Conservation (phyloP, 305 asterid species). For the Fraxinus angustifolia region DNA sequence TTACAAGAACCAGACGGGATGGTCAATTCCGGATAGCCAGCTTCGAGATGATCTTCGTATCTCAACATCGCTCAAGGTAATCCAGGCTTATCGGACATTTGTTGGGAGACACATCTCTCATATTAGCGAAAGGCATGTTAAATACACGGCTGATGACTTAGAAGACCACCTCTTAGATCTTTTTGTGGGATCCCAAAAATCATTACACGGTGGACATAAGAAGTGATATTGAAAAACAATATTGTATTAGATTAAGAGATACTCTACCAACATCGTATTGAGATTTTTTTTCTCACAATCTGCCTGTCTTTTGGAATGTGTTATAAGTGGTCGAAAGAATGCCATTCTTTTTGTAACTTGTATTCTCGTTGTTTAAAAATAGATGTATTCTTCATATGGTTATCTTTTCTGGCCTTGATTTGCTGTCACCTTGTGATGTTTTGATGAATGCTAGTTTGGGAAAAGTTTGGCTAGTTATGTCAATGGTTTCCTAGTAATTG, state of each 20-base stretch:
- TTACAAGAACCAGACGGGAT: constrained; percentile 86
- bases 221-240: constrained; percentile 28
- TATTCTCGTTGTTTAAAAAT: not conserved
- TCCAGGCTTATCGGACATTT: constrained; percentile 80
- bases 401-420: not conserved
- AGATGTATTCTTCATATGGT: not conserved
- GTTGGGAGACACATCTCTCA: constrained; percentile 66
- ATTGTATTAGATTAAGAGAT: not conserved
- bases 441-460: not conserved
- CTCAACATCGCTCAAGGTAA: constrained; percentile 74
- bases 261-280: not conserved
- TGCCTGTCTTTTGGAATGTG: not conserved
- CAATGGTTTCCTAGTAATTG: not conserved
- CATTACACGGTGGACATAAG: constrained; percentile 70
- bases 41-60: constrained; percentile 82
- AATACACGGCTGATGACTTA: constrained; percentile 76
- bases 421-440: not conserved
- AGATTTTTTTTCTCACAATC: not conserved
- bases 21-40: constrained; percentile 66
- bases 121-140: constrained; percentile 77
- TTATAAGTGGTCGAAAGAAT: not conserved
- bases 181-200: constrained; percentile 81
- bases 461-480: not conserved
- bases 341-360: not conserved
- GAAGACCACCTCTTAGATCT: constrained; percentile 63